phyloP scores from a whole-genome alignment of 1,139 yeast species.

The Geotrichum klebahnii region DNA sequence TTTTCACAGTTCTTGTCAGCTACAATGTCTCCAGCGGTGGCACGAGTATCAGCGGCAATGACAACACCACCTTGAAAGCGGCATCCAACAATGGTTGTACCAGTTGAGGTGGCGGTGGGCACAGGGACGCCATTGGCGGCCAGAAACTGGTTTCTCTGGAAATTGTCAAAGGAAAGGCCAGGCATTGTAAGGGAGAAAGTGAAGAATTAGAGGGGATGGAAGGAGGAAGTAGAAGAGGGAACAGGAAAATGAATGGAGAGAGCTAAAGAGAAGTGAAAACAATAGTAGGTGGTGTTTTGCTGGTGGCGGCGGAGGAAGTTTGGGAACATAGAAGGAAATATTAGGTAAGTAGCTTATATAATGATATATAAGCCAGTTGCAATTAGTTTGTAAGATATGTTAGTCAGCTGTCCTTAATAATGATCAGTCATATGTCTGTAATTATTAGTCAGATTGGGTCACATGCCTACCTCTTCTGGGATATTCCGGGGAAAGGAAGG shows the following conservation, averaged over 20 bases:
- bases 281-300: not conserved
- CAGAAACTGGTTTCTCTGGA: slow-evolving; percentile 76
- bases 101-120: slow-evolving; percentile 92
- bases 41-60: slow-evolving; percentile 97
- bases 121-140: slow-evolving; percentile 66
- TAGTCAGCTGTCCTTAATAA: not conserved
- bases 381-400: not conserved
- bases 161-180: slow-evolving; percentile 89
- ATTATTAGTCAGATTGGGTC: too few relatives aligned
- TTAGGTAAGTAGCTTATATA: too few relatives aligned
- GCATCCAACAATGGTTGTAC: slow-evolving; percentile 97
- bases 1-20: slow-evolving; percentile 98
- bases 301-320: slow-evolving; percentile 4
- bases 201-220: not conserved
- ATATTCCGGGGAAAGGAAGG: too few relatives aligned
- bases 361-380: too few relatives aligned
- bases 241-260: not conserved
- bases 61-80: slow-evolving; percentile 90
- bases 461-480: too few relatives aligned
- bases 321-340: not conserved
- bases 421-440: too few relatives aligned
- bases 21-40: slow-evolving; percentile 91
- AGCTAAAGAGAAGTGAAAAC: not conserved
- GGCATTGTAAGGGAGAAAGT: slow-evolving; percentile 50
- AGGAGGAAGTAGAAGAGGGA: not conserved